A percentile compares a stretch with the other conserved stretches of the same genome.
Evolutionary conservation across 768 basidiomycete genomes (phyloP).

Genomic region (Sutorius australiensis): DNA sequence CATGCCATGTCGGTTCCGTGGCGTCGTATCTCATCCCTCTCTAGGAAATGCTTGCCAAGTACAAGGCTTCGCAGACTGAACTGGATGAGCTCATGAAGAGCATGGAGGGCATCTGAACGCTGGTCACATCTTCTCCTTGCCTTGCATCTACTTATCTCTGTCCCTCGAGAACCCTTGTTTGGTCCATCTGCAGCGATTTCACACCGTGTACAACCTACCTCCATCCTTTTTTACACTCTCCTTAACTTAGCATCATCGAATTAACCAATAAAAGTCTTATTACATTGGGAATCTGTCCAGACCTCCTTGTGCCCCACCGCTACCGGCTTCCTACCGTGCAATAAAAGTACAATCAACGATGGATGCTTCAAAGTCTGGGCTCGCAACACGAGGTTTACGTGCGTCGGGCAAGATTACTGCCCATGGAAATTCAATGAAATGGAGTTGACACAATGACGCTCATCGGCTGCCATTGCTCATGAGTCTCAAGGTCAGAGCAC

Average conservation of each 20-base stretch:
- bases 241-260: constrained; percentile 23
- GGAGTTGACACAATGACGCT: constrained; percentile 89
- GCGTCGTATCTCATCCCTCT: constrained; percentile 2
- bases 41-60: constrained; percentile 72
- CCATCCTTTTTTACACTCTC: constrained; percentile 16
- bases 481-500: background rate
- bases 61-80: constrained; percentile 69
- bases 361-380: background rate
- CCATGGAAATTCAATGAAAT: constrained; percentile 75
- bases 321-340: background rate
- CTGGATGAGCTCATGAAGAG: constrained; percentile 75
- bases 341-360: background rate
- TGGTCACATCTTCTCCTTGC: background rate
- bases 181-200: constrained; percentile 18
- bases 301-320: background rate
- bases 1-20: background rate
- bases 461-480: constrained; percentile 51
- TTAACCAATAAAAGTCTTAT: constrained; percentile 10
- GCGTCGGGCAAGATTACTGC: constrained; percentile 1
- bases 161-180: constrained; percentile 2
- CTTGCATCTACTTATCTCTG: constrained; percentile 6
- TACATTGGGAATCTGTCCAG: background rate
- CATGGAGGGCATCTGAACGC: constrained; percentile 66
- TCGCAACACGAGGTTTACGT: background rate
- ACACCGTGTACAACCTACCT: constrained; percentile 20